Evolutionary conservation across 306 rosid species (phyloP), one percentile per base, ranked within the genome.

Genomic region (Purshia tridentata): DNA sequence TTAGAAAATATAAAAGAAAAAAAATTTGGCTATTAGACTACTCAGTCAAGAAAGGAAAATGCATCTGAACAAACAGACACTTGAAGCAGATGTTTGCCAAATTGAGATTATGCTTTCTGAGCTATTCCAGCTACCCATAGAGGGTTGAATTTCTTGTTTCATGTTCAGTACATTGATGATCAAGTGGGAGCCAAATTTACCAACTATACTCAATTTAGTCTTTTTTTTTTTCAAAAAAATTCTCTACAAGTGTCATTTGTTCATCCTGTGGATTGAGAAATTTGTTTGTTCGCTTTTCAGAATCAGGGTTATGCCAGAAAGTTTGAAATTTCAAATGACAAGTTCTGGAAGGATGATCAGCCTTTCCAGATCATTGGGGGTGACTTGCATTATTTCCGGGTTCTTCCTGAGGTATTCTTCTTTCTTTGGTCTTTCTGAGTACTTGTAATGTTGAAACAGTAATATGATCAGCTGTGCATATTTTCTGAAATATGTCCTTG

Each of bases 311-410:
- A 65, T 65, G 65, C 72, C 53, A 83, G 80, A 66, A 87, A 86
- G 75, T 92, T 92, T 70, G 91, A 84, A 80, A 88, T 92, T 67
- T 78, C 75, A 23, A 77, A 65, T 14, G 98, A 92, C 69, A 86
- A 76, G 85, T 90, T 92, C 80, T 90, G 98, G 98, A 90, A 85
- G 84, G 96, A 90, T 80, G 95, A 89, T 56, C 57, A 81, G 46
- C 91, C 87, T 37, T 92, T 92, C 84, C 94, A 56, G 86, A 90
- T 92, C 74, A 91, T 94, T 57, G 98, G 98, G 44, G 98, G 98
- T 6, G 97, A 91, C 83, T 63, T 91, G 92, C 98, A 91, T 76
- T 94, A 91, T 78, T 94, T 94, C 75, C 86, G 96, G 62, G 88
- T 91, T 84, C 89, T 82, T 88, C 98, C 97, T 8, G 88, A 91